Evolutionary conservation across 345 rosid genomes (phyloP), one percentile per base, ranked within the genome.

Genomic region (Aurinia saxatilis): DNA sequence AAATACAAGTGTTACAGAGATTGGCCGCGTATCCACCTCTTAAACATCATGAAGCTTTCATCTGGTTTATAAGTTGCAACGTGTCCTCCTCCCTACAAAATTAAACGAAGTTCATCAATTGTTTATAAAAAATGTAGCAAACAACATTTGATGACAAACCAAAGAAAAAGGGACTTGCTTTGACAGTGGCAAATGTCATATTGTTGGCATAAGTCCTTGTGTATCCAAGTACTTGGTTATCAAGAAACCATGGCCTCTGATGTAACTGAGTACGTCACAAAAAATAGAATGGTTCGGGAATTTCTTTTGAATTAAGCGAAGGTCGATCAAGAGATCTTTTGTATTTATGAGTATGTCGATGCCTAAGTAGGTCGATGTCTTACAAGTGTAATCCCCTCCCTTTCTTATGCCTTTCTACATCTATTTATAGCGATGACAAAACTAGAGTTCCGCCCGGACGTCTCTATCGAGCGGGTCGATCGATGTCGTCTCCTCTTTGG

Each of bases 171-270:
- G 4, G 16, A 16, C 73, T 58, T 66, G 60, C 96, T 80, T 84
- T 89, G 2, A 86, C 57, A 3, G 91, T 89, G 16, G 91, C 89
- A 52, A 78, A 89, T 36, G 91, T 78, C 96, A 84, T 81, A 13
- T 38, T 57, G 65, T 81, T 89, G 1, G 84, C 66, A 51, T 84
- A 84, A 36, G 78, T 75, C 71, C 88, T 81, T 1, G 87, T 80
- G 50, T 77, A 83, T 42, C 93, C 90, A 9, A 73, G 77, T 63
- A 86, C 76, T 73, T 84, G 88, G 63, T 77, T 80, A 1, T 70
- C 60, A 18, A 63, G 65, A 6, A 34, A 12, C 90, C 90, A 84
- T 5, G 79, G 63, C 36, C 95, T 74, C 90, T n/a, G n/a, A n/a
- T n/a, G n/a, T n/a, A n/a, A n/a, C n/a, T n/a, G n/a, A n/a, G n/a